A percentile compares a stretch with the other conserved stretches of the same genome.
Conservation (phyloP, 1,139 yeast genomes). For the Kodamaea derodonti region DNA sequence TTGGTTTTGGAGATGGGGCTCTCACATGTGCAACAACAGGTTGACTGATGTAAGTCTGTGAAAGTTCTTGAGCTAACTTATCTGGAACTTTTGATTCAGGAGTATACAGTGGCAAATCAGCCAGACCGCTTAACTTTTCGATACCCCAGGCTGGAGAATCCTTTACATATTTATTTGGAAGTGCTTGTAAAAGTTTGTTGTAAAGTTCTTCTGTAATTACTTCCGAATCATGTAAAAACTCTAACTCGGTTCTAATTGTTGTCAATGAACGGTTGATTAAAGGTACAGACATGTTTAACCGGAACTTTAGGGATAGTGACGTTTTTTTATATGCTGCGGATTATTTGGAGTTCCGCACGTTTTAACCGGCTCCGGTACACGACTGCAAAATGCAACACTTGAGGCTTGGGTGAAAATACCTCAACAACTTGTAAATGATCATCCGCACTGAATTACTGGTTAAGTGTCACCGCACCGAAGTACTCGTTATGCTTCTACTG, state of each 20-base stretch:
- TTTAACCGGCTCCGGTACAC: too few relatives aligned
- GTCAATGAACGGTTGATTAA: conserved; percentile 75
- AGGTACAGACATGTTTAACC: conserved; percentile 47
- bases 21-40: conserved; percentile 8
- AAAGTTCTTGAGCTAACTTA: conserved; percentile 18
- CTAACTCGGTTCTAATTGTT: conserved; percentile 72
- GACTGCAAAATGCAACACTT: too few relatives aligned
- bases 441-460: too few relatives aligned
- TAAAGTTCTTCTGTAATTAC: conserved; percentile 62
- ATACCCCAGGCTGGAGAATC: conserved; percentile 53
- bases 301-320: too few relatives aligned
- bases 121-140: conserved; percentile 28
- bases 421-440: too few relatives aligned
- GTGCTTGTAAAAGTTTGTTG: conserved; percentile 44
- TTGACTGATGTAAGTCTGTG: conserved; percentile 18
- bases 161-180: conserved; percentile 59
- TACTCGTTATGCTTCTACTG: too few relatives aligned
- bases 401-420: too few relatives aligned
- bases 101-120: conserved; percentile 8
- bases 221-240: conserved; percentile 72
- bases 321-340: too few relatives aligned
- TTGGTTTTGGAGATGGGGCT: conserved; percentile 17
- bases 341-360: too few relatives aligned
- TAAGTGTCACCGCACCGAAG: too few relatives aligned
- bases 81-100: conserved; percentile 7